phyloP scores from a whole-genome alignment of 2,329 filamentous ascomycete genomes.

The Fusarium sp. region DNA sequence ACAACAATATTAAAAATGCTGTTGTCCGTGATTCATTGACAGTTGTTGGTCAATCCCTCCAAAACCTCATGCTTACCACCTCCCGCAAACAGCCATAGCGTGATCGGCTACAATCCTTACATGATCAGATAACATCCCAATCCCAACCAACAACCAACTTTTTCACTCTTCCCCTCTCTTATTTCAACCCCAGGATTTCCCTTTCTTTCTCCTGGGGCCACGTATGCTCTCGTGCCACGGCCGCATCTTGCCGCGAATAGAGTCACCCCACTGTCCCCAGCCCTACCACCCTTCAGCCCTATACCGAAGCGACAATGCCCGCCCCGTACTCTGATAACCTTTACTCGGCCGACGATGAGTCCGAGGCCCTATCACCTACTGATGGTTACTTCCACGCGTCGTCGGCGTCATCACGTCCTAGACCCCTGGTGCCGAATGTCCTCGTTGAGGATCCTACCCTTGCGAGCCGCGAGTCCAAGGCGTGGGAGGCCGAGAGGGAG shows the following conservation, averaged over 20 bases:
- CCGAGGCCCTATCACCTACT: constrained; percentile 60
- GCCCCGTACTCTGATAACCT: constrained; percentile 61
- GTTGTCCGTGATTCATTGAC: not conserved
- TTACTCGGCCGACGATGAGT: constrained; percentile 57
- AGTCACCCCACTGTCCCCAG: not conserved
- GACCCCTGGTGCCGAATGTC: constrained; percentile 60
- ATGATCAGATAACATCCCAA: constrained; percentile 15
- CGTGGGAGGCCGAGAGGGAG: constrained; percentile 58
- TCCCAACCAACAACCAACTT: constrained; percentile 19
- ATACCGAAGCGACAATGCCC: too few relatives aligned
- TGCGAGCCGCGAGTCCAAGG: constrained; percentile 55
- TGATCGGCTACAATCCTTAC: constrained; percentile 20
- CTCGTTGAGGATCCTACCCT: constrained; percentile 63
- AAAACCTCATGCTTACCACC: not conserved
- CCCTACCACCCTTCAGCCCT: constrained; percentile 11
- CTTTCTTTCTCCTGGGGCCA: not conserved
- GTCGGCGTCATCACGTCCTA: constrained; percentile 39
- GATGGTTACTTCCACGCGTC: constrained; percentile 64
- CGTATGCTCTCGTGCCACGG: not conserved
- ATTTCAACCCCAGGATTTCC: not conserved
- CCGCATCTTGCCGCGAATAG: not conserved
- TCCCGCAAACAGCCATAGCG: constrained; percentile 22
- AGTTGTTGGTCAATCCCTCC: not conserved
- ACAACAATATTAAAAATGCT: not conserved
- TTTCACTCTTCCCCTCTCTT: not conserved